Evolutionary conservation across 352 stramenopile genomes (phyloP).

Genomic region (Plasmopara muralis): DNA sequence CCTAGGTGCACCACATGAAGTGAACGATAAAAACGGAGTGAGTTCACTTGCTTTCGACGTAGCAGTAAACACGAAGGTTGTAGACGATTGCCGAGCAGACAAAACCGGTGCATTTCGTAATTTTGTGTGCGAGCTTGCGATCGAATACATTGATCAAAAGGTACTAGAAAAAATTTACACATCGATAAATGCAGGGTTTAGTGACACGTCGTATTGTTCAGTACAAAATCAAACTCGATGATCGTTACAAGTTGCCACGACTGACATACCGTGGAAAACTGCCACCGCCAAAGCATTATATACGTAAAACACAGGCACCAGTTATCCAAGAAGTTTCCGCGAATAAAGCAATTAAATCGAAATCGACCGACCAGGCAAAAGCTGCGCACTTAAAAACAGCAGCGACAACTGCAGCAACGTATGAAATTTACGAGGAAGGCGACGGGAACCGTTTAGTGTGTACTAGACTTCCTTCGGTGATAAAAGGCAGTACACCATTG

Average conservation of each 20-base stretch:
- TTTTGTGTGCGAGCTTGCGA: conserved; percentile 76
- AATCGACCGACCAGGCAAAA: conserved; percentile 9
- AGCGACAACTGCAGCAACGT: conserved; percentile 30
- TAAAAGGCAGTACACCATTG: conserved; percentile 33
- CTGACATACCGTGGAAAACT: conserved; percentile 57
- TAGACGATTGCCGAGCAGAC: conserved; percentile 57
- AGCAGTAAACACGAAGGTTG: conserved; percentile 69
- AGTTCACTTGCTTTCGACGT: conserved; percentile 68
- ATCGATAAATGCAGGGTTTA: not conserved
- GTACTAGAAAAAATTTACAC: conserved; percentile 13
- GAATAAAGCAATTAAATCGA: conserved; percentile 4
- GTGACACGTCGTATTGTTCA: conserved; percentile 12
- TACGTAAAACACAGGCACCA: conserved; percentile 58
- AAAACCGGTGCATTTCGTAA: conserved; percentile 66
- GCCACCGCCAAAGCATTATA: conserved; percentile 71
- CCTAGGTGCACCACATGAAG: conserved; percentile 57
- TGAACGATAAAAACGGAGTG: conserved; percentile 65
- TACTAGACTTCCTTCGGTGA: conserved; percentile 25
- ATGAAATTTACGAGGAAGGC: conserved; percentile 39
- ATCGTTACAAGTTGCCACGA: conserved; percentile 69
- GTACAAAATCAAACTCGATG: conserved; percentile 74
- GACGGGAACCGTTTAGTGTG: conserved; percentile 17
- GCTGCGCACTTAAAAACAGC: conserved; percentile 4
- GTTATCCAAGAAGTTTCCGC: conserved; percentile 63
- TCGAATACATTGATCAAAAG: conserved; percentile 82